A percentile compares a stretch with the other conserved stretches of the same genome.
Conservation (phyloP, 257 asterid species). For the Solanum appendiculatum region DNA sequence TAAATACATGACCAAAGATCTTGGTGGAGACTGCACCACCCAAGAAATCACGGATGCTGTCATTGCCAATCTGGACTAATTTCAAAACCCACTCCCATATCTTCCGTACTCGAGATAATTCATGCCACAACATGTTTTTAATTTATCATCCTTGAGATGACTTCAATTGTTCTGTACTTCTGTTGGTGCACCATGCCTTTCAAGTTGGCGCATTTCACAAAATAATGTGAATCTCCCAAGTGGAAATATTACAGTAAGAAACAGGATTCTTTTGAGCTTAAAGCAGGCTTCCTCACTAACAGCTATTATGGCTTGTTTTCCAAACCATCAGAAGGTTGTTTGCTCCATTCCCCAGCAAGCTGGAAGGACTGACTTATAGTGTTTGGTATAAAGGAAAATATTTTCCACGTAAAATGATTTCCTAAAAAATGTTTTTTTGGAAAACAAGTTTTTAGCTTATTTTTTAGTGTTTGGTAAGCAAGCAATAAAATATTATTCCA, state of each 20-base stretch:
- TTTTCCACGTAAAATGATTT: too few relatives aligned
- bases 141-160: not conserved
- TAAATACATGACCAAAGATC: slow-evolving; percentile 69
- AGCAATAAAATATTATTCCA: too few relatives aligned
- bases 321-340: not conserved
- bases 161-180: not conserved
- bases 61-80: slow-evolving; percentile 53
- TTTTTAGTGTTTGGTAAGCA: too few relatives aligned
- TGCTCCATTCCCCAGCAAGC: not conserved
- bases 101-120: not conserved
- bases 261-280: not conserved
- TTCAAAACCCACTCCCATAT: not conserved
- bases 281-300: not conserved
- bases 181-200: not conserved
- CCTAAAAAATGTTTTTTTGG: too few relatives aligned
- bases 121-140: not conserved
- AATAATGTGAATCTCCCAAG: not conserved
- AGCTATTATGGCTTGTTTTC: not conserved
- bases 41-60: slow-evolving; percentile 93
- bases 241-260: not conserved
- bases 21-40: slow-evolving; percentile 77
- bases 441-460: too few relatives aligned
- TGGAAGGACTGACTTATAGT: not conserved
- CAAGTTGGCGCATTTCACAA: not conserved
- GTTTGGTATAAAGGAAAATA: too few relatives aligned